Base-by-base conservation (phyloP, 306 rosid genomes). In the Fagus sylvatica region DNA sequence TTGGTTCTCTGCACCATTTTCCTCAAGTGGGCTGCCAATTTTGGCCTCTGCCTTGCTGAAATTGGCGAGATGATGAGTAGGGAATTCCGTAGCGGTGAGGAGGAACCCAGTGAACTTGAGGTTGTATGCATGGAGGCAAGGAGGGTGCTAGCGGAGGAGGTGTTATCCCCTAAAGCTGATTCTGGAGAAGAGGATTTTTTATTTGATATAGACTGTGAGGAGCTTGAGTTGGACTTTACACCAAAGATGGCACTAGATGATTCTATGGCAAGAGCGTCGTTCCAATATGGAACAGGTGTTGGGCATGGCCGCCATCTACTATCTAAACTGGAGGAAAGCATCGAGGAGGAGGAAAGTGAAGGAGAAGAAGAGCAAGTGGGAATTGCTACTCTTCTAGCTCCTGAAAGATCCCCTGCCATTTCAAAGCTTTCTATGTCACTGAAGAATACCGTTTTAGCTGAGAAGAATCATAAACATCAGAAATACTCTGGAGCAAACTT, bases 31-130 rank as follows among this genome's bases (percentile, higher is more conserved):
- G 91, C 99, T 86, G 98, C 94, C 54, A 73, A 82, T 5, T 86
- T 2, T 69, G 98, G 99, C 61, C 94, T 93, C 0, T 93, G 96
- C 77, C 99, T 95, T 71, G 89, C 93, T 64, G 99, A 95, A 84
- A 93, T 95, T 41, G 99, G 99, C 4, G 99, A 95, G 89, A 93
- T 95, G 99, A 95, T 93, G 99, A 95, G 88, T 8, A 81, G 99
- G 81, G 99, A 95, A 73, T 93, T 88, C 83, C 91, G 78, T 13
- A 61, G 96, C 3, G 98, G 91, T 5, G 96, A 91, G 89, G 98
- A 95, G 89, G 97, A 91, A 36, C 99, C 99, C 33, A 95, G 99
- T 86, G 99, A 91, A 66, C 97, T 95, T 0, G 99, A 95, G 87
- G 87, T 95, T 42, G 77, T 95, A 48, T 95, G 99, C 82, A 82